Conservation (phyloP, 768 basidiomycete genomes). For the Cystoderma amianthinum region DNA sequence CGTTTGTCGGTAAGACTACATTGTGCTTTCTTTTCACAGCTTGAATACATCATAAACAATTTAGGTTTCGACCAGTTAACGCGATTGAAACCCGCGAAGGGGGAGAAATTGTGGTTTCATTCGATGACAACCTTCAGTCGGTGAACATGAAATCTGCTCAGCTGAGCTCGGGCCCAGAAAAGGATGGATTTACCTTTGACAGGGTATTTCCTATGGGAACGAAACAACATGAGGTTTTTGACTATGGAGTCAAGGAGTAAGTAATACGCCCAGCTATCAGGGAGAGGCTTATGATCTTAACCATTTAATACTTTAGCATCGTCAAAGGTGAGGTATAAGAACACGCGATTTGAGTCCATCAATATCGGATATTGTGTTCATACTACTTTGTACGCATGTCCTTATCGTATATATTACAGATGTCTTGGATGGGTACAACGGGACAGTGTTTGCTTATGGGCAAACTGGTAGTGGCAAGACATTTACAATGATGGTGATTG, state of each 20-base stretch:
- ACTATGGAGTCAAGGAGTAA: slow-evolving; percentile 97
- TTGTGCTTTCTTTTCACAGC: not conserved
- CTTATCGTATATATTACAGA: slow-evolving; percentile 40
- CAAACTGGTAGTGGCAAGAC: slow-evolving; percentile 89
- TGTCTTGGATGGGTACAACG: slow-evolving; percentile 98
- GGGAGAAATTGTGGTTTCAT: slow-evolving; percentile 83
- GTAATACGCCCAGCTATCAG: too few species aligned
- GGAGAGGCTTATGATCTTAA: too few species aligned
- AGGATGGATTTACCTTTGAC: slow-evolving; percentile 97
- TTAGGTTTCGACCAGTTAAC: slow-evolving; percentile 93
- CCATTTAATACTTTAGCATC: slow-evolving; percentile 46
- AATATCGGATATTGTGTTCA: slow-evolving; percentile 1
- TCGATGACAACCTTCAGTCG: slow-evolving; percentile 81
- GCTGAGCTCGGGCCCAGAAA: slow-evolving; percentile 78
- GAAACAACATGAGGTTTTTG: slow-evolving; percentile 90
- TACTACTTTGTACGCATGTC: slow-evolving; percentile 3
- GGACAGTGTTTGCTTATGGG: slow-evolving; percentile 87
- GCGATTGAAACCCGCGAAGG: slow-evolving; percentile 84
- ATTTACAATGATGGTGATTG: slow-evolving; percentile 92
- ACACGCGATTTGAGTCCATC: not conserved
- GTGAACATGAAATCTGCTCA: slow-evolving; percentile 72
- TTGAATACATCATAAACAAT: slow-evolving; percentile 7
- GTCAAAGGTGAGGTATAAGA: slow-evolving; percentile 66
- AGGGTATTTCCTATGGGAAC: slow-evolving; percentile 92
- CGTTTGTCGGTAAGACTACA: slow-evolving; percentile 82